Percentiles rank a stretch among this genome's conserved stretches.
These are phyloP conservation scores for Gossypium australe DNA, from an alignment of 345 rosid species.

Conservation along the genomic window DNA sequence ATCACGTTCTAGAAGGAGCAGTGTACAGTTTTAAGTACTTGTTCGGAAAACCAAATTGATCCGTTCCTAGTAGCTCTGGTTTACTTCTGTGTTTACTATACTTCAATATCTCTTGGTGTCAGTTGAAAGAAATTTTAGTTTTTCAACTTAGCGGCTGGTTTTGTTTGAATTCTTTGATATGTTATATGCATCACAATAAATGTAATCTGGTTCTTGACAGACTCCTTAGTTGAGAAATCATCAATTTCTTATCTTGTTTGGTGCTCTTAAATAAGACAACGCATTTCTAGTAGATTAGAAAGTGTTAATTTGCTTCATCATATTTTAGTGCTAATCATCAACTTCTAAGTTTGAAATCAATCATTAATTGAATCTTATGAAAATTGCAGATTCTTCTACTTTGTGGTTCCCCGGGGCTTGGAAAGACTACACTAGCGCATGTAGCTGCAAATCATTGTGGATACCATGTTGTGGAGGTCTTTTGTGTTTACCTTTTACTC, in stretches of 20 bases:
- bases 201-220: background rate
- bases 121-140: too few relatives aligned
- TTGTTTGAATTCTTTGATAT: background rate
- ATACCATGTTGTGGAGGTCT: conserved; percentile 91
- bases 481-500: conserved; percentile 23
- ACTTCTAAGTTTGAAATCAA: conserved; percentile 1
- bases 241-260: conserved; percentile 4
- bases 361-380: conserved; percentile 15
- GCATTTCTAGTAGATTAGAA: background rate
- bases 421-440: conserved; percentile 98
- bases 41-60: background rate
- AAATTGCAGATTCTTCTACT: conserved; percentile 80
- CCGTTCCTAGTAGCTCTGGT: background rate
- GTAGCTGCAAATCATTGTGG: conserved; percentile 98
- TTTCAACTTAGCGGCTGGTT: background rate
- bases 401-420: conserved; percentile 99
- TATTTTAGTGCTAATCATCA: background rate
- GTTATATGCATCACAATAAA: background rate
- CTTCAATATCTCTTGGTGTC: background rate
- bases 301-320: background rate
- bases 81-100: background rate
- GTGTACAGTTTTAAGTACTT: background rate
- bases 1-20: background rate
- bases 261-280: background rate
- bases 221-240: background rate